Evolutionary conservation across 225 moss, liverwort and hornwort genomes (phyloP).

Genomic region (Straminergon stramineum): DNA sequence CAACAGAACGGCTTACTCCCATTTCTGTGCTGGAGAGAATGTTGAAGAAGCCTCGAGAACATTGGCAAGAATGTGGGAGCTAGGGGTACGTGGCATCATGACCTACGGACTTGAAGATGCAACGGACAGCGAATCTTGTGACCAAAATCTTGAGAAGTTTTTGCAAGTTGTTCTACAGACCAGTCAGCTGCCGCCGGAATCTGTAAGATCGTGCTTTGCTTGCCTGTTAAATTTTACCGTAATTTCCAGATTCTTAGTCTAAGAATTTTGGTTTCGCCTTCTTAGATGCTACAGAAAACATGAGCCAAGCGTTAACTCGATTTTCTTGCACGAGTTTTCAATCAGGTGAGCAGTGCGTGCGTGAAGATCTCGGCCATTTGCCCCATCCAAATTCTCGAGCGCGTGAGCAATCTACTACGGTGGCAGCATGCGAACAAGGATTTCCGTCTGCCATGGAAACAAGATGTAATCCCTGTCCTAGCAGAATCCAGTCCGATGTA

Average conservation of each 20-base stretch:
- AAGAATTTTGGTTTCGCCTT: background rate
- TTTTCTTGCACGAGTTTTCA: background rate
- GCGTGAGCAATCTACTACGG: constrained; percentile 62
- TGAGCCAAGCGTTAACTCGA: background rate
- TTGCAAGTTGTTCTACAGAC: constrained; percentile 53
- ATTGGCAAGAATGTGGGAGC: constrained; percentile 72
- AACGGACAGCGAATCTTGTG: constrained; percentile 53
- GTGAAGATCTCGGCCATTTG: constrained; percentile 85
- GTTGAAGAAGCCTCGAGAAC: constrained; percentile 54
- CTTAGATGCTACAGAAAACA: background rate
- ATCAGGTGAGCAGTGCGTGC: constrained; percentile 62
- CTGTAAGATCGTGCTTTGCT: constrained; percentile 33
- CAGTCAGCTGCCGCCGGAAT: constrained; percentile 51
- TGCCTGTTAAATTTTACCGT: background rate
- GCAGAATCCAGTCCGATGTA: constrained; percentile 62
- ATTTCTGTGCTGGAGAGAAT: constrained; percentile 83
- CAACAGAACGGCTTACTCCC: constrained; percentile 67
- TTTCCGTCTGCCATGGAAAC: constrained; percentile 61
- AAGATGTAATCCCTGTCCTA: constrained; percentile 58
- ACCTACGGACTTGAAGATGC: constrained; percentile 90
- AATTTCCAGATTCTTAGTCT: background rate
- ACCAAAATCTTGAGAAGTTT: constrained; percentile 55
- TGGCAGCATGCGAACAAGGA: constrained; percentile 70
- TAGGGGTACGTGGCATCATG: constrained; percentile 66
- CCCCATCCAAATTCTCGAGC: constrained; percentile 59